A percentile compares a stretch with the other conserved stretches of the same genome.
These are phyloP conservation scores for Monosporascus sp. DNA, from an alignment of 2,329 filamentous ascomycete genomes.

Conservation along the genomic window DNA sequence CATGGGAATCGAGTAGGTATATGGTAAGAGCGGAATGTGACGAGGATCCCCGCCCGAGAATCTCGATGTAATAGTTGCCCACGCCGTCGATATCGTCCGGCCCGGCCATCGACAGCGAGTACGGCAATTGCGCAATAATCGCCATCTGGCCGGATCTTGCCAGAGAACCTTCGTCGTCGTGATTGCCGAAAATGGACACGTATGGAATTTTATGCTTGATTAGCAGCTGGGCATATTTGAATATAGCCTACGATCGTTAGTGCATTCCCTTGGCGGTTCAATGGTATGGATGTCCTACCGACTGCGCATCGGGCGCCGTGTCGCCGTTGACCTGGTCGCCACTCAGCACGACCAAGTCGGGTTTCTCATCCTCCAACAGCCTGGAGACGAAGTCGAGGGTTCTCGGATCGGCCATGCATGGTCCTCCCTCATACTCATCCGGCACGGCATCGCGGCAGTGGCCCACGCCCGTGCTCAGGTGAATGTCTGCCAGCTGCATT, in stretches of 20 bases:
- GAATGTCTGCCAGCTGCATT: conserved; percentile 90
- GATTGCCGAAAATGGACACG: conserved; percentile 92
- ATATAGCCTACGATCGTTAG: conserved; percentile 60
- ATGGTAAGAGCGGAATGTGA: conserved; percentile 87
- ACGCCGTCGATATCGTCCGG: conserved; percentile 82
- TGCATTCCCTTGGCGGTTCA: neutral
- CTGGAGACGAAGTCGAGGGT: conserved; percentile 84
- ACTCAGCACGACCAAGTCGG: conserved; percentile 84
- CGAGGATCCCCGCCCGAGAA: conserved; percentile 72
- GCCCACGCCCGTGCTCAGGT: conserved; percentile 86
- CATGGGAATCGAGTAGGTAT: conserved; percentile 92
- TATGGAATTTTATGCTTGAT: conserved; percentile 87
- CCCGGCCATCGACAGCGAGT: conserved; percentile 79
- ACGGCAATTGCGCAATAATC: conserved; percentile 80
- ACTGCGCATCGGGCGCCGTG: conserved; percentile 84
- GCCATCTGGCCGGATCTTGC: conserved; percentile 76
- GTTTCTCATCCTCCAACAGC: conserved; percentile 86
- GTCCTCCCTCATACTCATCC: conserved; percentile 62
- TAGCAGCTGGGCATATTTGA: conserved; percentile 84
- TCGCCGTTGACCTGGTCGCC: conserved; percentile 96
- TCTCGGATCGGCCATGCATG: conserved; percentile 85
- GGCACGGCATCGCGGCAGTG: conserved; percentile 82
- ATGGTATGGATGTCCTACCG: conserved; percentile 42
- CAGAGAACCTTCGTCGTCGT: conserved; percentile 87
- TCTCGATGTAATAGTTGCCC: conserved; percentile 91